Conservation (phyloP, 225 moss, liverwort and hornwort species). For the Sphagnum tenellum region DNA sequence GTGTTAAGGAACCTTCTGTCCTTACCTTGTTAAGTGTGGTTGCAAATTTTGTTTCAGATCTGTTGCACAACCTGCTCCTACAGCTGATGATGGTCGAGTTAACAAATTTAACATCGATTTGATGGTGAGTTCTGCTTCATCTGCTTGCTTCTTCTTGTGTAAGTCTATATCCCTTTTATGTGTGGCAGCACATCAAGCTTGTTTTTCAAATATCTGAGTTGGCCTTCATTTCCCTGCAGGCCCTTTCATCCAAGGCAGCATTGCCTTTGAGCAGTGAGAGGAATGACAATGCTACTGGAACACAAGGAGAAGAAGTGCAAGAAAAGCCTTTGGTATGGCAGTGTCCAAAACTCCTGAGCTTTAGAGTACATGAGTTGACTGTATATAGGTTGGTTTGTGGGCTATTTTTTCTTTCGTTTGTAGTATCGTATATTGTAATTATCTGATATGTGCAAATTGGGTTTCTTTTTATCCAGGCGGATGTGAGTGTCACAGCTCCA, state of each 20-base stretch:
- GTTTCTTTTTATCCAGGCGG: slow-evolving; percentile 26
- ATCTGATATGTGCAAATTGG: too few species aligned
- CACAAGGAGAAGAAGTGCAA: slow-evolving; percentile 6
- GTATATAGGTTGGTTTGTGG: too few species aligned
- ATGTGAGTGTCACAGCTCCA: slow-evolving; percentile 11
- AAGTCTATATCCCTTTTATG: too few species aligned
- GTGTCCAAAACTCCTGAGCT: too few species aligned
- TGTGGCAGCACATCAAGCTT: too few species aligned
- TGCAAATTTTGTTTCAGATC: slow-evolving; percentile 26
- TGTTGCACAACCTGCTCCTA: slow-evolving; percentile 12
- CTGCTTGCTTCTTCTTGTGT: too few species aligned
- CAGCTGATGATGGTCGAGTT: slow-evolving; percentile 29
- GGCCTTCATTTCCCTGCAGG: slow-evolving; percentile 18
- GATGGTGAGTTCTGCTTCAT: slow-evolving; percentile 37
- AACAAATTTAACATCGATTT: slow-evolving; percentile 53
- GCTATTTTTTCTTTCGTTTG: too few species aligned
- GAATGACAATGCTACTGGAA: slow-evolving; percentile 17
- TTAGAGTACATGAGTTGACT: too few species aligned
- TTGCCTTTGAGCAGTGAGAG: slow-evolving; percentile 20
- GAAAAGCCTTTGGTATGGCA: slow-evolving; percentile 43
- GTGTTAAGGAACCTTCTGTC: too few species aligned
- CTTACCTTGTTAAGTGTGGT: too few species aligned
- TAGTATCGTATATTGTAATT: slow-evolving; percentile 1
- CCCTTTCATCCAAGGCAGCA: slow-evolving; percentile 23
- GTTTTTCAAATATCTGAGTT: too few species aligned